Conservation (phyloP, 352 stramenopile species). For the Pythium oligandrum region DNA sequence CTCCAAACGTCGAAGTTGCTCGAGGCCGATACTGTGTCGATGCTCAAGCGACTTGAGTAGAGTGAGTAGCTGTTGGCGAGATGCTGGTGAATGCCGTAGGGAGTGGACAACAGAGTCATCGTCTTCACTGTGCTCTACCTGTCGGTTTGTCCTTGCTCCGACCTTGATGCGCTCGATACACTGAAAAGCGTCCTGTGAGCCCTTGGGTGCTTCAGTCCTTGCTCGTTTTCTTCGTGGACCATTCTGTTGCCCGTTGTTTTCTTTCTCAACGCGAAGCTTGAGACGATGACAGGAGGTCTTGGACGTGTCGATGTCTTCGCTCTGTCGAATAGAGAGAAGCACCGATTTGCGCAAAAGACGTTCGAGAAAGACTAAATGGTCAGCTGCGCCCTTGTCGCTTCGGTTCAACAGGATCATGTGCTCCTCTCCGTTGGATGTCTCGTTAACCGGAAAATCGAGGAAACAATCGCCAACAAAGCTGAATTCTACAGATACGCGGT, state of each 20-base stretch:
- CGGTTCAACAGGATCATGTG: conserved; percentile 1
- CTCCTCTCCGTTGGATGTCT: background rate
- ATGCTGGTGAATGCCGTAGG: background rate
- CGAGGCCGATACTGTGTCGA: conserved; percentile 30
- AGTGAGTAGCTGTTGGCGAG: conserved; percentile 34
- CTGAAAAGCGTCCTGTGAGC: conserved; percentile 11
- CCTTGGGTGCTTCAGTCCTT: background rate
- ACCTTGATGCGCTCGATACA: conserved; percentile 64
- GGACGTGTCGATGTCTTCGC: too few species aligned
- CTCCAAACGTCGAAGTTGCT: conserved; percentile 11
- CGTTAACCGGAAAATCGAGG: too few species aligned
- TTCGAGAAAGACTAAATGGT: background rate
- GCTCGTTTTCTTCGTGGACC: conserved; percentile 23
- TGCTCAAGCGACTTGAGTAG: conserved; percentile 37
- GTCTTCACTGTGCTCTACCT: too few species aligned
- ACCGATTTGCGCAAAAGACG: conserved; percentile 12
- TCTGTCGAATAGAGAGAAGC: background rate
- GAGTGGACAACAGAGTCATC: too few species aligned
- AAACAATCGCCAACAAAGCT: too few species aligned
- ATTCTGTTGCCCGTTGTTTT: conserved; percentile 14
- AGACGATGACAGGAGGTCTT: conserved; percentile 17
- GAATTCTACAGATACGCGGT: too few species aligned
- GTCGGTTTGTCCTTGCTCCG: too few species aligned
- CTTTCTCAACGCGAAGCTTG: conserved; percentile 12
- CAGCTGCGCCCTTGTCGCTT: conserved; percentile 2